Evolutionary conservation across 129 eudicot species (phyloP).

Genomic region (Kitagawia praeruptora): DNA sequence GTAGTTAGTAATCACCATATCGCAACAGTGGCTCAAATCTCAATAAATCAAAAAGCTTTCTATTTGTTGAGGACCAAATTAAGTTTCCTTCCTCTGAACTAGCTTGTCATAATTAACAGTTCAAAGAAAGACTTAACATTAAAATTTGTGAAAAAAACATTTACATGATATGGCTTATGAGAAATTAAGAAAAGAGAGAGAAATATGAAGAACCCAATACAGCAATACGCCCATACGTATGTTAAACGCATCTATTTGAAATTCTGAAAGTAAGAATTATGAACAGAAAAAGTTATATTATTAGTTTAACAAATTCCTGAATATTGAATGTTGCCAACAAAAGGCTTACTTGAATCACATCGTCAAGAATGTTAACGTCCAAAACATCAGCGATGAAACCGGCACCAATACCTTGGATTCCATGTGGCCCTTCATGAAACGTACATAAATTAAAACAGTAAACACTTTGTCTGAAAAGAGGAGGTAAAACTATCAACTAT

Average conservation of each 20-base stretch:
- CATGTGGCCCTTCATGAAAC: slow-evolving; percentile 38
- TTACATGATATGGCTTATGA: neutral
- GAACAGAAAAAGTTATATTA: neutral
- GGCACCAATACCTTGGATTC: slow-evolving; percentile 71
- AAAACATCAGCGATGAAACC: slow-evolving; percentile 44
- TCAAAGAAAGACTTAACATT: neutral
- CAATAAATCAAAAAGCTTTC: too few species aligned
- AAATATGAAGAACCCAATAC: neutral
- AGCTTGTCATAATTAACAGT: neutral
- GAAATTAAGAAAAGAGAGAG: neutral
- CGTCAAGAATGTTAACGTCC: slow-evolving; percentile 48
- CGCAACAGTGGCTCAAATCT: too few species aligned
- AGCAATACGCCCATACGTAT: neutral
- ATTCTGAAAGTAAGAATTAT: neutral
- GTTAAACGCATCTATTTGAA: neutral
- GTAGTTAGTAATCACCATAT: too few species aligned
- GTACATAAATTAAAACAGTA: slow-evolving; percentile 3
- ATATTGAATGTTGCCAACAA: neutral
- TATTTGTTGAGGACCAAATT: neutral
- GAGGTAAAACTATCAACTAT: neutral
- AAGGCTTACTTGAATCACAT: slow-evolving; percentile 41
- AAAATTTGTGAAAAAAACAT: neutral
- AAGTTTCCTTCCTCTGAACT: too few species aligned
- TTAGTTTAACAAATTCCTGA: neutral
- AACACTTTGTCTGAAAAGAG: neutral